Evolutionary conservation across 768 basidiomycete genomes (phyloP), one percentile per base, ranked within the genome.

Genomic region (Kockovaella imperatae): DNA sequence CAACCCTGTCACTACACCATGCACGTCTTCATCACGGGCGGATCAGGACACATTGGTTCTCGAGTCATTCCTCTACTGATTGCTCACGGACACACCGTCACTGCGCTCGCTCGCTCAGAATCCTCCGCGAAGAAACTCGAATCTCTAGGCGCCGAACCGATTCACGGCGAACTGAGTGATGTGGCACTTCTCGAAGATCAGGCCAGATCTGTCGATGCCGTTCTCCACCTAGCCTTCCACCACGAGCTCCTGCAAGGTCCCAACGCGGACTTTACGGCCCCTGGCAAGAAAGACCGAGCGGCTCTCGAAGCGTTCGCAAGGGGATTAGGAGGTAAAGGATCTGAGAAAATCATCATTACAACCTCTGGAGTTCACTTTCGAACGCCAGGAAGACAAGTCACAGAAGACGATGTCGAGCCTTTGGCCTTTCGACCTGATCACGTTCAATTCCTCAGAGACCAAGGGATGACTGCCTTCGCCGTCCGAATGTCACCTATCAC

Each of bases 1-100:
- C n/a, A n/a, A n/a, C n/a, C n/a, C n/a, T n/a, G n/a, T n/a, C n/a
- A n/a, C n/a, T n/a, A n/a, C n/a, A n/a, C n/a, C n/a, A 53, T 55
- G 54, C 42, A 43, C 25, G 45, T 55, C 29, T 51, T 55, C 34
- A 47, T 67, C 34, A 67, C 64, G 17, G 61, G 64, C 23, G 64
- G 47, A 15, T 40, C 50, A 2, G 64, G 64, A 18, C 53, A 35
- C 30, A 49, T 57, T 43, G 31, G 31, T 17, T 10, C 11, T 32
- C 31, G 31, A 10, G 10, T 32, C 11, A 32, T 32, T 17, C 31
- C 31, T 10, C 10, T 10, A 32, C 17, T 32, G 31, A 32, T 32
- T 17, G 10, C 31, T 32, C 11, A 10, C 17, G 31, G 31, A 10
- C 31, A 32, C 31, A 32, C 31, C 31, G 31, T 32, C 31, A 17